Base-by-base conservation (phyloP, 331 rosid species). In the Telfairia occidentalis region DNA sequence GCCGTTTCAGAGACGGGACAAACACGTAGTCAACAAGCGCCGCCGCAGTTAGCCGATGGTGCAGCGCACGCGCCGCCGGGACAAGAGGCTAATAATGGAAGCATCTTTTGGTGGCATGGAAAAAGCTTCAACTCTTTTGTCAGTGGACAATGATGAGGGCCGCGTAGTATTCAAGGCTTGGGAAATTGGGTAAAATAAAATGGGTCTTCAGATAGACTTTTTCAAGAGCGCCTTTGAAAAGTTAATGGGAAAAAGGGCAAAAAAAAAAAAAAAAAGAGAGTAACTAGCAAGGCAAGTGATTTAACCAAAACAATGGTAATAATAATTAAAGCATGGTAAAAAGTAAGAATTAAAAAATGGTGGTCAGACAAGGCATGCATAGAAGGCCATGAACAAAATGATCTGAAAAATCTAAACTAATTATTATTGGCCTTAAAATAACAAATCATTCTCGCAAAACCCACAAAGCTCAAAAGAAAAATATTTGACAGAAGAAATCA, bases 171-270 rank as follows among this genome's bases (percentile, higher is more conserved):
- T 64, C 49, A 38, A 66, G 73, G 73, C 34, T 66, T 66, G 73
- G 73, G 73, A 66, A 66, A 66, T 66, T 66, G 73, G 32, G 52
- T 66, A 38, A 66, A 64, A 64, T n/a, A n/a, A n/a, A n/a, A n/a
- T n/a, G n/a, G n/a, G n/a, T n/a, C n/a, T n/a, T 38, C 16, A 64
- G 29, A 19, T n/a, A 0, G 1, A 63, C 9, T 32, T 18, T 28
- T 24, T 45, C 49, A 45, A 43, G 16, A 3, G n/a, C n/a, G n/a
- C n/a, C n/a, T n/a, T n/a, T n/a, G n/a, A n/a, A n/a, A n/a, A n/a
- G n/a, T n/a, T n/a, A n/a, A n/a, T n/a, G n/a, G n/a, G n/a, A n/a
- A n/a, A n/a, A n/a, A n/a, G 49, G 7, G 42, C 1, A 37, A 37
- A 37, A 37, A 37, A 5, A 19, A 2, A 13, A 4, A 4, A 23